Evolutionary conservation across 495 filamentous ascomycete genomes (phyloP), one percentile per base, ranked within the genome.

Genomic region (Penicillium crystallinum): DNA sequence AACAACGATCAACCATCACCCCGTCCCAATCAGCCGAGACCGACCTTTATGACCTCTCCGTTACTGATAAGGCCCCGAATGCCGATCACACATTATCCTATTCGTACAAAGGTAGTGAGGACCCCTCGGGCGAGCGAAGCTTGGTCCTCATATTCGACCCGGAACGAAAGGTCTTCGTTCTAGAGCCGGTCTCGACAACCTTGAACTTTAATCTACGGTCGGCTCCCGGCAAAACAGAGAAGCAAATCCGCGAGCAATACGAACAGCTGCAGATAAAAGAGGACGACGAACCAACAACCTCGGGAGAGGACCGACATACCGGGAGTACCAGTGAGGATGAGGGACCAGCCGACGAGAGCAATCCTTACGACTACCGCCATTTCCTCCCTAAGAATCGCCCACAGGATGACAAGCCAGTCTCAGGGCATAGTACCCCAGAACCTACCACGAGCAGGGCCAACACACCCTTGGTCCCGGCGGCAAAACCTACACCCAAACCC

Each of bases 351-450:
- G 79, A 81, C 47, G 69, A 74, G 0, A 65, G 68, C 53, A 83
- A 83, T 46, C 80, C 80, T 14, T 83, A 77, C 49, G 79, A 83
- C 59, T 82, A 72, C 56, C 77, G 80, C 9, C 80, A 83, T 57
- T 83, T 82, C 56, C 74, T 82, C 33, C 67, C 64, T 23, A 70
- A 76, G 52, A 56, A 58, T 15, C 64, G 70, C 41, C 63, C 56
- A 6, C 64, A 69, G 34, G 64, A 66, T 33, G 58, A 63, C 27
- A 72, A 76, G 56, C 57, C 66, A 36, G 55, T 46, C 29, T 76
- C 71, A 18, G 57, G 61, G 35, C 55, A 65, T 52, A 59, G 66
- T 22, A 75, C 71, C 2, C 73, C 75, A 27, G 75, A 78, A 37
- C 63, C 67, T 11, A 54, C 34, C 46, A 57, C 65, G 35, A 71